Base-by-base conservation (phyloP, 2,329 filamentous ascomycete genomes). In the Colletotrichum sp. region DNA sequence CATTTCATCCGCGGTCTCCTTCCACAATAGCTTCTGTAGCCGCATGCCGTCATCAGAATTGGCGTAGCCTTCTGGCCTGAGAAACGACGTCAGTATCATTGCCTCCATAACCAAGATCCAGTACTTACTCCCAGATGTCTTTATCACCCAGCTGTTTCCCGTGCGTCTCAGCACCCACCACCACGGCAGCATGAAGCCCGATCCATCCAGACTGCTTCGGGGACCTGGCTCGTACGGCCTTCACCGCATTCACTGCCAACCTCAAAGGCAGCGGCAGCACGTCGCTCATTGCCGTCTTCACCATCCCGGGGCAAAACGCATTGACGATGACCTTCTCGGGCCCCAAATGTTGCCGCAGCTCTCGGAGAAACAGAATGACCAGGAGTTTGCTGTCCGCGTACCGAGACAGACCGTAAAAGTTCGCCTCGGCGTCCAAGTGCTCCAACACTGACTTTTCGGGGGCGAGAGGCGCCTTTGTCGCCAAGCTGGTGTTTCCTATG, bases 221-320 rank as follows among this genome's bases (percentile, higher is more conserved):
- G 26, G 39, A 55, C 21, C 71, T 52, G 6, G 71, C 55, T 12
- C 71, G 30, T 13, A 74, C 16, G 21, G 65, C 67, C 39, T 63
- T 70, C 18, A 74, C n/a, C 15, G 44, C 59, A 10, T 52, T 68
- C 12, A 60, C 8, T 18, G 55, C 28, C 15, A 70, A 18, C 9
- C 66, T 67, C 2, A 74, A 32, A 7, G 67, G 67, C 30, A 39
- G 32, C 1, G 71, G 57, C 5, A 74, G 57, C 7, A 70, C 67
- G 16, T 74, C 32, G 71, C 65, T 74, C 57, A 74, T 57, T n/a
- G n/a, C 24, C 28, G 67, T 71, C n/a, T 71, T 36, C 39, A 74
- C 67, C 71, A 71, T 74, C 44, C 67, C 71, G 32, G 71, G 71
- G 57, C 71, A 74, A 32, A 71, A 74, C 10, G 57, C 67, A 39